Evolutionary conservation across 2,329 filamentous ascomycete genomes (phyloP).

Genomic region (Colletotrichum noveboracense): DNA sequence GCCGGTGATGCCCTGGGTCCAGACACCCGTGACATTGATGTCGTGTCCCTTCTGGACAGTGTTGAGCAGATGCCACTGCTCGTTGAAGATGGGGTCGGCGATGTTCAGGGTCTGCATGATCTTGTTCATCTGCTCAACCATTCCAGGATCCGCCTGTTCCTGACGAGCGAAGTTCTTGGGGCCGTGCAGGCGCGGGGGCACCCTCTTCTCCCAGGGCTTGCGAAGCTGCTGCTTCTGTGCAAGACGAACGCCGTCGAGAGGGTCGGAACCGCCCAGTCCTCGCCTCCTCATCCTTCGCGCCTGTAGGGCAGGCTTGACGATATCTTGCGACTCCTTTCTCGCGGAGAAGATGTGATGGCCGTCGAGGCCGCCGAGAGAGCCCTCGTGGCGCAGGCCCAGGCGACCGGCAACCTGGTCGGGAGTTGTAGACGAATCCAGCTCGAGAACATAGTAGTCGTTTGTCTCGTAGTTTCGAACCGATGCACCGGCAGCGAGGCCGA

Average conservation of each 20-base stretch:
- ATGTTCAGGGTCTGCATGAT: conserved; percentile 76
- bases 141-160: conserved; percentile 38
- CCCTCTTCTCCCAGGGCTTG: conserved; percentile 58
- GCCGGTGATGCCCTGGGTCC: conserved; percentile 89
- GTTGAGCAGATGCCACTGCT: conserved; percentile 97
- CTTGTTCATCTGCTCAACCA: conserved; percentile 61
- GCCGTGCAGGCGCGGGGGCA: conserved; percentile 38
- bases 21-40: conserved; percentile 93
- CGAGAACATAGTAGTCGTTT: conserved; percentile 92
- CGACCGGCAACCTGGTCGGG: conserved; percentile 73
- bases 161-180: conserved; percentile 10
- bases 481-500: conserved; percentile 51
- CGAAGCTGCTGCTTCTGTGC: conserved; percentile 74
- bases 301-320: conserved; percentile 60
- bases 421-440: conserved; percentile 70
- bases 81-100: conserved; percentile 85
- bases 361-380: conserved; percentile 76
- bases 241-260: conserved; percentile 77
- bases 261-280: conserved; percentile 53
- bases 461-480: conserved; percentile 74
- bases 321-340: conserved; percentile 64
- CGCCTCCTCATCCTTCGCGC: conserved; percentile 68
- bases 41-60: conserved; percentile 82
- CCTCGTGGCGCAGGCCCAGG: conserved; percentile 81
- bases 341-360: conserved; percentile 87